Conservation (phyloP, 2,329 filamentous ascomycete species). For the Phaeophleospora eucalypticola region DNA sequence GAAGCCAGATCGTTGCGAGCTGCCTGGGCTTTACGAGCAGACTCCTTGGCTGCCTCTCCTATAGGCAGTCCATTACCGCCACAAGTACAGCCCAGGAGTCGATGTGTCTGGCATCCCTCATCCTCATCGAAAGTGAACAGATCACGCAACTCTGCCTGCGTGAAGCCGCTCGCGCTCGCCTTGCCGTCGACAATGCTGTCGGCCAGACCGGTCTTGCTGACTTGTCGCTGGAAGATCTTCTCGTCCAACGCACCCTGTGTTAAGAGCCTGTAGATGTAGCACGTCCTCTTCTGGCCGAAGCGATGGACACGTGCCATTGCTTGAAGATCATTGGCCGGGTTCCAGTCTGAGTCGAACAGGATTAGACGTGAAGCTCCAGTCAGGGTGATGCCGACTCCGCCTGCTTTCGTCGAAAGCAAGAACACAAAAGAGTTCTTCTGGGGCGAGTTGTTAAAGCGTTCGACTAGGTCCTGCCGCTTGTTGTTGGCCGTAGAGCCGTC, state of each 20-base stretch:
- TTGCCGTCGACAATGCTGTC: constrained; percentile 69
- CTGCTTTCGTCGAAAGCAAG: constrained; percentile 67
- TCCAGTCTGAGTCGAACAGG: constrained; percentile 73
- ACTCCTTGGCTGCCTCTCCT: constrained; percentile 22
- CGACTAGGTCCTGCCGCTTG: constrained; percentile 65
- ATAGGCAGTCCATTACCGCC: constrained; percentile 48
- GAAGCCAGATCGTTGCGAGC: constrained; percentile 26
- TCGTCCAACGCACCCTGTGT: constrained; percentile 67
- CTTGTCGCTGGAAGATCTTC: constrained; percentile 70
- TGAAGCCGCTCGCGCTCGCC: constrained; percentile 57
- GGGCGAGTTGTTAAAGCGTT: constrained; percentile 62
- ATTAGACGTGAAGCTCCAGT: constrained; percentile 66
- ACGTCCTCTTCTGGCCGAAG: constrained; percentile 64
- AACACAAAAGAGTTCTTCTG: constrained; percentile 61
- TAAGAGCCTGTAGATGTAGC: constrained; percentile 65
- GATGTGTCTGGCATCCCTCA: constrained; percentile 62
- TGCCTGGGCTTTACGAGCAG: constrained; percentile 16
- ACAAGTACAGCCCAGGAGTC: constrained; percentile 61
- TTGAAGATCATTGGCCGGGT: constrained; percentile 68
- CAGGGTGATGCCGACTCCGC: constrained; percentile 66
- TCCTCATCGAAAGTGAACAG: constrained; percentile 62
- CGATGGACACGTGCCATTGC: constrained; percentile 72
- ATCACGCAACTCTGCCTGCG: constrained; percentile 61
- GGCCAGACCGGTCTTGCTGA: constrained; percentile 66
- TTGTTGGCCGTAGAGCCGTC: constrained; percentile 62